These are phyloP conservation scores for Silene conica DNA, from an alignment of 148 eudicot genomes.

Conservation along the genomic window DNA sequence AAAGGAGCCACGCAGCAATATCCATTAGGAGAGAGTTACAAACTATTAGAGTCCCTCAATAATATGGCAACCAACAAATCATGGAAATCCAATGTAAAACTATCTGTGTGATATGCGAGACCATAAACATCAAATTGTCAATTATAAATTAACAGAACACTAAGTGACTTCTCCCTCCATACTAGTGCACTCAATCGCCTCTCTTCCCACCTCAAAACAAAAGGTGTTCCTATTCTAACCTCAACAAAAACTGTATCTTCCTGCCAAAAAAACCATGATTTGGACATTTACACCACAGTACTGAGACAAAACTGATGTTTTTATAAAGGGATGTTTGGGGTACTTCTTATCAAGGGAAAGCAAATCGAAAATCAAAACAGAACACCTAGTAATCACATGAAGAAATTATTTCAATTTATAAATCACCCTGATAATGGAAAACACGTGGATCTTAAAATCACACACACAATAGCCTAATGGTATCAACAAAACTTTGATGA, in stretches of 20 bases:
- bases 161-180: neutral
- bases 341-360: neutral
- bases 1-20: neutral
- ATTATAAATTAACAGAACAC: neutral
- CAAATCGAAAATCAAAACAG: neutral
- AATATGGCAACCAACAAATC: neutral
- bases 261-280: neutral
- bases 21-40: neutral
- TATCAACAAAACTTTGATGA: neutral
- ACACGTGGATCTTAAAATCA: neutral
- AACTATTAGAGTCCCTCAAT: neutral
- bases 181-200: neutral
- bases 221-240: too few species aligned
- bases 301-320: neutral
- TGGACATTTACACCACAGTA: neutral
- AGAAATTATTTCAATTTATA: neutral
- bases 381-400: neutral
- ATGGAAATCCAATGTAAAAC: neutral
- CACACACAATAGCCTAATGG: neutral
- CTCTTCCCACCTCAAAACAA: neutral
- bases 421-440: neutral
- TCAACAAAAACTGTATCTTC: neutral
- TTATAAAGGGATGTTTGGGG: neutral
- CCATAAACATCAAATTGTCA: neutral
- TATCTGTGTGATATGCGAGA: neutral